phyloP scores from a whole-genome alignment of 164 flowering plant genomes.

The Piper betle region DNA sequence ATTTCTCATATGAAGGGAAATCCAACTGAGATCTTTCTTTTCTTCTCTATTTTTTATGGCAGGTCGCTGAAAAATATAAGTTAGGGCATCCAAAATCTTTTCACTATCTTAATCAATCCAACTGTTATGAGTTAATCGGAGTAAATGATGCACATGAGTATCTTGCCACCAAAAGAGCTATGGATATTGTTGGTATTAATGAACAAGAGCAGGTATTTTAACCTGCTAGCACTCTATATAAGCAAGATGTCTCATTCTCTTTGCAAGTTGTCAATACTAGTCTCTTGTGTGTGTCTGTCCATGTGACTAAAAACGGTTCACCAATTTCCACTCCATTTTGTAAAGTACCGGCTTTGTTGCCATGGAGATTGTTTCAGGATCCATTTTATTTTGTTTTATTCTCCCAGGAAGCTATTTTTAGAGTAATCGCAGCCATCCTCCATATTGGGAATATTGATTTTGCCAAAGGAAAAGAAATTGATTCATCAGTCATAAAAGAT shows the following conservation, averaged over 20 bases:
- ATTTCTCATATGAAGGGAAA: not conserved
- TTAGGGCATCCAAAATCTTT: slow-evolving; percentile 75
- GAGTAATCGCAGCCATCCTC: slow-evolving; percentile 80
- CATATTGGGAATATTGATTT: slow-evolving; percentile 78
- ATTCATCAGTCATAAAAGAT: slow-evolving; percentile 56
- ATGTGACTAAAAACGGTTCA: too few relatives aligned
- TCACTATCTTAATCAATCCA: slow-evolving; percentile 85
- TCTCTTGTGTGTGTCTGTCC: too few relatives aligned
- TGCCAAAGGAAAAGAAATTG: slow-evolving; percentile 51
- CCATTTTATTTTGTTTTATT: slow-evolving; percentile 1
- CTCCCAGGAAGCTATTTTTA: slow-evolving; percentile 70
- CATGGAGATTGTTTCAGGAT: slow-evolving; percentile 1
- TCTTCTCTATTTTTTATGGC: slow-evolving; percentile 1
- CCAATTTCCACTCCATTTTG: not conserved
- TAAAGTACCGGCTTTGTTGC: not conserved
- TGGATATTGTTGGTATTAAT: slow-evolving; percentile 78
- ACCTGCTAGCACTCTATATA: not conserved
- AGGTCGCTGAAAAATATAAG: slow-evolving; percentile 70
- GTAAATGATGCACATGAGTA: slow-evolving; percentile 65
- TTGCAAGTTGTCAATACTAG: too few relatives aligned
- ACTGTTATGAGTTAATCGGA: slow-evolving; percentile 65
- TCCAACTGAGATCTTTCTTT: not conserved
- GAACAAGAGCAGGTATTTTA: slow-evolving; percentile 60
- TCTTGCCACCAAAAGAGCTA: slow-evolving; percentile 71
- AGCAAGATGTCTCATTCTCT: too few relatives aligned